These are phyloP conservation scores for Taphrina pruni DNA, from an alignment of 1,139 yeast genomes.

Conservation along the genomic window DNA sequence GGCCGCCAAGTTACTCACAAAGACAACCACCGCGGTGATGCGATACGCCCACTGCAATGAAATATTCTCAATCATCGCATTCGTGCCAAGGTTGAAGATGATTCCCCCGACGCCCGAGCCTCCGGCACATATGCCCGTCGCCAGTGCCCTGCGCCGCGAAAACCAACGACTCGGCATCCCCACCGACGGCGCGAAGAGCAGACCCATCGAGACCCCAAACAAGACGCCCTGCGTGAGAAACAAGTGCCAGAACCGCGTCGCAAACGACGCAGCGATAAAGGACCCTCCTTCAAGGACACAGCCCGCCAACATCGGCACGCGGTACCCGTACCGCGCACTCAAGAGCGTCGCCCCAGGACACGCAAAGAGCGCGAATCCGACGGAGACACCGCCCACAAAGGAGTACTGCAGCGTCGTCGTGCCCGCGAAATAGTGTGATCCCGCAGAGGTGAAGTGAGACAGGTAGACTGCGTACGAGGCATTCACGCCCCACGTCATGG, in stretches of 20 bases:
- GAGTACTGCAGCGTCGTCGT: conserved; percentile 69
- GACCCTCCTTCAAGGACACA: conserved; percentile 61
- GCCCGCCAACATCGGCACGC: conserved; percentile 56
- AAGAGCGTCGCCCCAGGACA: conserved; percentile 61
- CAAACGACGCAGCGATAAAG: conserved; percentile 67
- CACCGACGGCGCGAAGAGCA: conserved; percentile 66
- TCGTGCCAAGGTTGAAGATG: conserved; percentile 54
- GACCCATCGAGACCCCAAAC: conserved; percentile 65
- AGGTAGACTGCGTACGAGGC: conserved; percentile 73
- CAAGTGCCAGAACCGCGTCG: conserved; percentile 67
- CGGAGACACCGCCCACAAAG: conserved; percentile 69
- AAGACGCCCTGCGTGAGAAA: conserved; percentile 71
- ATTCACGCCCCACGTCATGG: conserved; percentile 77
- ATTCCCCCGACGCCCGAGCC: conserved; percentile 72
- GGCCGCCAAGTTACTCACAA: conserved; percentile 52
- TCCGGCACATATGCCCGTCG: conserved; percentile 61
- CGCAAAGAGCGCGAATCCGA: conserved; percentile 63
- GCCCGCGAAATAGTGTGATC: conserved; percentile 59
- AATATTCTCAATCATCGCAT: conserved; percentile 55
- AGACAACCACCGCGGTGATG: conserved; percentile 60
- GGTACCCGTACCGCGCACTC: conserved; percentile 43
- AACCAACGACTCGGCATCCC: conserved; percentile 69
- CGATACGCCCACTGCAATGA: conserved; percentile 74
- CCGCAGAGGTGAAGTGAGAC: conserved; percentile 58
- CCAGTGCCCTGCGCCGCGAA: conserved; percentile 61